Evolutionary conservation across 2,329 filamentous ascomycete genomes (phyloP), one percentile per base, ranked within the genome.

Genomic region (Emmonsia crescens): DNA sequence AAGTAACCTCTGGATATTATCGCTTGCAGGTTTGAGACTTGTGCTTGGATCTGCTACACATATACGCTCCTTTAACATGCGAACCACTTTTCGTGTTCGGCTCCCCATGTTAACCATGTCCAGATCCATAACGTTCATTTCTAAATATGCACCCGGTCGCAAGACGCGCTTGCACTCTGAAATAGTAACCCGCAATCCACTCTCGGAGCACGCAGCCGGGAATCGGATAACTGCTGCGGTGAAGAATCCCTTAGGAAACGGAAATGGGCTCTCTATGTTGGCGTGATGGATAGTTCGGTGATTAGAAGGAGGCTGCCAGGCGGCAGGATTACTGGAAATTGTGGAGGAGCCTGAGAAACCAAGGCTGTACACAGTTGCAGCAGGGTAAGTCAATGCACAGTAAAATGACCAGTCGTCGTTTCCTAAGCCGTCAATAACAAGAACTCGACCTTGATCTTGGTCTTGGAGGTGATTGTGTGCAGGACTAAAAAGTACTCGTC

Each of bases 371-470:
- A 80, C 72, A 27, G 74, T 73, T 0, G 77, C 76, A 61, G 73
- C 72, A 5, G 77, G 75, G 60, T 80, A 80, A 1, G 77, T 79
- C 57, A 80, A 69, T 16, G 78, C 76, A 66, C 78, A 80, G 65
- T 80, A 80, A 65, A 79, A 80, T 9, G 78, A 80, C 78, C 78
- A 80, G 62, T 80, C 78, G 60, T 79, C 77, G 60, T 79, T 80
- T n/a, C 77, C 78, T 21, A 80, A 69, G 14, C 78, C 78, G 64
- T 80, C 78, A 54, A 80, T 75, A 29, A 80, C 76, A 40, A 80
- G 72, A 24, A 80, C 77, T 51, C 76, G 73, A 27, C 75, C 73
- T 59, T 77, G 74, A 5, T 74, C 71, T 27, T 71, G 70, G 5
- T 69, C 65, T 48, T 75, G 72, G 38, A 80, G 72, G 57, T 78